Conservation (phyloP, 192 early-diverging fungal genomes). For the Coemansia sp. region DNA sequence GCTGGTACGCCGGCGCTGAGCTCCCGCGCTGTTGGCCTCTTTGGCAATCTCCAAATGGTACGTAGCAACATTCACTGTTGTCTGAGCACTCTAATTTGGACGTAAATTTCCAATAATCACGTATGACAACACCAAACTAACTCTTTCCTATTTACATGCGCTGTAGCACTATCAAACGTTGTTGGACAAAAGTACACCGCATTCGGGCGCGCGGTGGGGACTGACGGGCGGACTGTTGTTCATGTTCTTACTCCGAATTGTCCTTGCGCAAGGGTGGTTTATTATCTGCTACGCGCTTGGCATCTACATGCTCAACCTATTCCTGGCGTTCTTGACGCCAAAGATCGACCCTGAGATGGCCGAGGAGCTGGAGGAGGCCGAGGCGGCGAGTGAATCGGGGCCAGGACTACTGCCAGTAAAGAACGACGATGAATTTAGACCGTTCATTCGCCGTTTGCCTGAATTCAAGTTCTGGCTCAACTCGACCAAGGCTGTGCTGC, state of each 20-base stretch:
- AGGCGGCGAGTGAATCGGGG: conserved; percentile 51
- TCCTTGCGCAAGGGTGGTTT: conserved; percentile 89
- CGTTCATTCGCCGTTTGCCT: conserved; percentile 94
- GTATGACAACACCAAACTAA: background rate
- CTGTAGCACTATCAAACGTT: conserved; percentile 74
- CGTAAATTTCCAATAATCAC: background rate
- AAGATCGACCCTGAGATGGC: conserved; percentile 86
- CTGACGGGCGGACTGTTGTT: conserved; percentile 61
- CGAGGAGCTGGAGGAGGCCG: conserved; percentile 50
- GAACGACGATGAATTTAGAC: conserved; percentile 92
- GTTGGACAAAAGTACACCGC: conserved; percentile 83
- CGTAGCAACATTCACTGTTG: background rate
- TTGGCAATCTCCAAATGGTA: conserved; percentile 35
- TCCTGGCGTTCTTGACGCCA: conserved; percentile 93
- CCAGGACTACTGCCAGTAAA: conserved; percentile 74
- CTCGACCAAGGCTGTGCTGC: conserved; percentile 75
- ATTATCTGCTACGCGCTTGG: conserved; percentile 93
- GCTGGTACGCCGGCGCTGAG: conserved; percentile 43
- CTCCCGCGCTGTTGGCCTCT: conserved; percentile 37
- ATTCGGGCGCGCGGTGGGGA: conserved; percentile 72
- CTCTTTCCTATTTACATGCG: background rate
- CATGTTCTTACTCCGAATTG: conserved; percentile 75
- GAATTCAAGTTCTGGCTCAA: conserved; percentile 99
- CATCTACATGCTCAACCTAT: conserved; percentile 94
- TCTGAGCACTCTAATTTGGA: background rate